A percentile compares a stretch with the other conserved stretches of the same genome.
Evolutionary conservation across 441 rosid species (phyloP).

Genomic region (Gossypium schwendimanii): DNA sequence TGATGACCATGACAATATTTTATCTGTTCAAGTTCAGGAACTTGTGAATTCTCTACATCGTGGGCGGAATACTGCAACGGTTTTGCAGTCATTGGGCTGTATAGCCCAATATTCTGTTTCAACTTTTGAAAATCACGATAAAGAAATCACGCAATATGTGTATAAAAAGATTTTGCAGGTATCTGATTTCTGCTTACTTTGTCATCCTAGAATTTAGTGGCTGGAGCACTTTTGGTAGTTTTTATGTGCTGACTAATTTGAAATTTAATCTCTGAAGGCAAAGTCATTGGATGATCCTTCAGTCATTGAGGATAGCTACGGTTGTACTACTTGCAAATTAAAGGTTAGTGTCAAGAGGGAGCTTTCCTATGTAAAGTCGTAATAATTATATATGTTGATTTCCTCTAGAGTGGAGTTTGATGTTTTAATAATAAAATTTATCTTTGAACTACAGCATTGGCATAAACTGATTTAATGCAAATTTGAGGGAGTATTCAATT

Average conservation of each 20-base stretch:
- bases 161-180: conserved; percentile 51
- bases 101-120: conserved; percentile 61
- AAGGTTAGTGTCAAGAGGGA: conserved; percentile 46
- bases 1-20: neutral
- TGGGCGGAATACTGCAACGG: conserved; percentile 65
- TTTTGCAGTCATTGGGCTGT: conserved; percentile 88
- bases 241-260: conserved; percentile 14
- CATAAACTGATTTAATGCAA: conserved; percentile 2
- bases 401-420: conserved; percentile 1
- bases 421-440: neutral
- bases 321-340: conserved; percentile 51
- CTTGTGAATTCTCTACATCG: conserved; percentile 57
- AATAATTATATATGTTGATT: neutral
- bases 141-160: conserved; percentile 48
- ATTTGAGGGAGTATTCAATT: neutral
- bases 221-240: conserved; percentile 13
- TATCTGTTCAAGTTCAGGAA: conserved; percentile 50
- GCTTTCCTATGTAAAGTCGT: conserved; percentile 3
- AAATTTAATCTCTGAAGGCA: conserved; percentile 35
- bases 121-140: conserved; percentile 52
- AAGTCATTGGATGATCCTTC: conserved; percentile 31
- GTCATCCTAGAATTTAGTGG: conserved; percentile 11
- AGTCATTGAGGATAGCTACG: conserved; percentile 37
- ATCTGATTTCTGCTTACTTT: conserved; percentile 23
- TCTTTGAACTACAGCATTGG: neutral